Evolutionary conservation across 2,329 filamentous ascomycete species (phyloP), one percentile per base, ranked within the genome.

Genomic region (Xylaria sp.): DNA sequence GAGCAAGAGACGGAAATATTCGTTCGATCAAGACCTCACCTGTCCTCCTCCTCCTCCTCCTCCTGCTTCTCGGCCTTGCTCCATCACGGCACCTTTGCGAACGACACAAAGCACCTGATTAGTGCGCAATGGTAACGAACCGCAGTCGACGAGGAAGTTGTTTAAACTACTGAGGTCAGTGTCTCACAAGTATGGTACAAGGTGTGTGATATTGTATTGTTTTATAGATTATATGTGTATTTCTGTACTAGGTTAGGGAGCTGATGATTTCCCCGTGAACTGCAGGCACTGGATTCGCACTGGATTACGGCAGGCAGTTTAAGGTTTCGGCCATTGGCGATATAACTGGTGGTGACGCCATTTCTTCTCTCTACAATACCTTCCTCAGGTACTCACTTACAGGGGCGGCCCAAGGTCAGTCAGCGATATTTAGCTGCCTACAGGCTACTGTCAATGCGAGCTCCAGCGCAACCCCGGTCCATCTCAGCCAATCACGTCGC

Each of bases 401-500:
- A 46, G 41, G 13, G 41, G 41, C 18, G 13, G 15, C 18, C 41
- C 41, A 46, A 54, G 25, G 51, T 54, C 15, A n/a, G 28, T 12
- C 10, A 54, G 51, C 34, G 34, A 37, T 37, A 18, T 54, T 15
- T 37, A 44, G 25, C 41, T 31, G 20, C 41, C 15, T 54, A 31
- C 12, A 50, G 58, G 58, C 46, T 39, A 25, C 37, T 37, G 37
- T 46, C 50, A 34, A 41, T 39, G 65, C 23, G 18, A 57, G 58
- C 59, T 65, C n/a, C 39, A 25, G 57, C 25, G 54, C 41, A 6
- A 34, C 41, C 56, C 57, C 51, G 44, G 52, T 28, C 51, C 13
- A n/a, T 15, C n/a, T 10, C 39, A 61, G 56, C 69, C 66, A 71
- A 71, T 69, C 60, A 64, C 37, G 52, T 9, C 54, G 59, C 69